Evolutionary conservation across 148 eudicot species (phyloP), one percentile per base, ranked within the genome.

Genomic region (Cornus suecica): DNA sequence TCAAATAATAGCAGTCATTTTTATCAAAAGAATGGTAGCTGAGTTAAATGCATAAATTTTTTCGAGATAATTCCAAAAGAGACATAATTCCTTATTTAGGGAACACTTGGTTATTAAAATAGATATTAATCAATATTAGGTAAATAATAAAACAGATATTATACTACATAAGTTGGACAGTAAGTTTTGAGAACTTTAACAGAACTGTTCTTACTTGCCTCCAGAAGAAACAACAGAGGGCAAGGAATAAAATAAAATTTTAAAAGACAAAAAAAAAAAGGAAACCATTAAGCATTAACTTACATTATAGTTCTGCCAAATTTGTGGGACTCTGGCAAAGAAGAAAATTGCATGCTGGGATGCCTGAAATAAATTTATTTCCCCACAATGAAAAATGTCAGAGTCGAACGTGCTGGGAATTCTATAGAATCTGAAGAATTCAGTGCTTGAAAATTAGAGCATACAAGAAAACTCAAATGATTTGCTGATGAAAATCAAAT

Each of bases 321-420:
- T 95, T 78, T 95, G 99, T 51, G 99, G 99, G 83, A 95, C 81
- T 84, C 99, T 87, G 70, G 99, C 99, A 58, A 78, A 89, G 77
- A 95, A 88, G 74, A 92, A 95, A 52, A 95, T 87, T 76, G 93
- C 97, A 82, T 92, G 97, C 71, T 92, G 97, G 52, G 93, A 92
- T 77, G 94, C 97, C 99, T 95, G 93, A 71, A 71, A 76, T 65
- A 74, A 67, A 77, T 54, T 34, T 20, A 54, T 62, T 64, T 41
- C 68, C 74, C n/a, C 14, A 51, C 3, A 51, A 71, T 6, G 25
- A 70, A 22, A 37, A 15, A 29, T 51, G 48, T 74, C 41, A 71
- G 68, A 29, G 32, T 74, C 29, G 67, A 64, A 29, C 51, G 66
- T 74, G 34, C 31, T 26, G 25, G 18, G 22, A 76, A 66, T 30